Evolutionary conservation across 345 rosid species (phyloP).

Genomic region (Theobroma cacao): DNA sequence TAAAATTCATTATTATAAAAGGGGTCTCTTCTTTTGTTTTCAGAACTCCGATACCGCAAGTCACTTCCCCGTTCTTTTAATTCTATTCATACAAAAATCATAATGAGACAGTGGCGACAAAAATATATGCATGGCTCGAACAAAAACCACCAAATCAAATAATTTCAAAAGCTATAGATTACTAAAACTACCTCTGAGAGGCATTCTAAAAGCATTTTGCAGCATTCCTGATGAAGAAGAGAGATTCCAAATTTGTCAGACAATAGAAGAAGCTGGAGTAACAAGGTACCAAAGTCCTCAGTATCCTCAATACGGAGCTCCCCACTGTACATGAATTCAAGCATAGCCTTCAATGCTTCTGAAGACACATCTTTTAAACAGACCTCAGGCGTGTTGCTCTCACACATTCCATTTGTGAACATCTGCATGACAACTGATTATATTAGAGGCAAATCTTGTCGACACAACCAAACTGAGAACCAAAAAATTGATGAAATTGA

Average conservation of each 20-base stretch:
- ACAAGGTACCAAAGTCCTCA: slow-evolving; percentile 55
- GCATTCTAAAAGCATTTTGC: slow-evolving; percentile 83
- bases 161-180: slow-evolving; percentile 19
- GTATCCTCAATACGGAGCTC: slow-evolving; percentile 64
- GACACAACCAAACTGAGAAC: not conserved
- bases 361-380: slow-evolving; percentile 70
- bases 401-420: slow-evolving; percentile 99
- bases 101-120: slow-evolving; percentile 17
- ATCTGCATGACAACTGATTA: slow-evolving; percentile 47
- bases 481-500: not conserved
- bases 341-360: slow-evolving; percentile 77
- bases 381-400: slow-evolving; percentile 66
- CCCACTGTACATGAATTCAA: slow-evolving; percentile 81
- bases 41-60: slow-evolving; percentile 63
- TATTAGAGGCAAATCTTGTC: slow-evolving; percentile 6
- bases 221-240: slow-evolving; percentile 94
- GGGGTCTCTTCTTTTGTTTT: slow-evolving; percentile 68
- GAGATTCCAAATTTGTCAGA: slow-evolving; percentile 87
- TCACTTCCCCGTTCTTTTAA: slow-evolving; percentile 63
- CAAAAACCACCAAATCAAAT: slow-evolving; percentile 11
- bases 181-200: slow-evolving; percentile 74
- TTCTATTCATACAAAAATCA: slow-evolving; percentile 48
- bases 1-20: slow-evolving; percentile 39
- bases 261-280: slow-evolving; percentile 80
- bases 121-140: not conserved